Conservation (phyloP, 345 rosid species). For the Sonneratia caseolaris region DNA sequence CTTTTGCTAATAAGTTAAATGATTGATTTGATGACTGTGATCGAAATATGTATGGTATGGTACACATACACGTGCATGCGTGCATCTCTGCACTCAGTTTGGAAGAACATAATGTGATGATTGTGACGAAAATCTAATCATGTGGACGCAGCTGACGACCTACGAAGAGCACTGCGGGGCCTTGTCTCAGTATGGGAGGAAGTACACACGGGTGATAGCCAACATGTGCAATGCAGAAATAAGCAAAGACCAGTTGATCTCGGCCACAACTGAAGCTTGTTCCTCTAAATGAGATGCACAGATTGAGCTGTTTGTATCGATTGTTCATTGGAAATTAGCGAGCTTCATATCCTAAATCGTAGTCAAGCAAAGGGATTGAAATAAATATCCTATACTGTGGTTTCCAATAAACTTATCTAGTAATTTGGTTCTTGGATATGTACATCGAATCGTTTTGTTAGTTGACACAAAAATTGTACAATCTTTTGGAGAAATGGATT, state of each 20-base stretch:
- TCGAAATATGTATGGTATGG: background rate
- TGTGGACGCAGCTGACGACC: slow-evolving; percentile 15
- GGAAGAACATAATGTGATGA: background rate
- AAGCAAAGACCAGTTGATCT: slow-evolving; percentile 11
- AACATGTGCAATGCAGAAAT: slow-evolving; percentile 37
- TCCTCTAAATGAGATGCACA: background rate
- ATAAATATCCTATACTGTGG: no score
- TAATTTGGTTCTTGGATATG: no score
- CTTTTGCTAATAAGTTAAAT: background rate
- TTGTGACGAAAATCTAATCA: background rate
- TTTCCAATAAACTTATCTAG: no score
- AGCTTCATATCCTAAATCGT: background rate
- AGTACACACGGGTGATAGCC: slow-evolving; percentile 29
- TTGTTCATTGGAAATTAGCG: background rate
- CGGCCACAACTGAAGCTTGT: slow-evolving; percentile 21
- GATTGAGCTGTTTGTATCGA: background rate
- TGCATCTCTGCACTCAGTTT: background rate
- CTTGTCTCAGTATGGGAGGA: slow-evolving; percentile 24
- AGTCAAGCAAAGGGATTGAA: no score
- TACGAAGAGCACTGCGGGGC: slow-evolving; percentile 30
- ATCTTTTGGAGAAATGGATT: no score
- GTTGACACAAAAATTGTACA: no score
- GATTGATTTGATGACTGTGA: background rate
- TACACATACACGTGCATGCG: background rate
- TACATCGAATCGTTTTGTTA: no score